Evolutionary conservation across 179 eudicot species (phyloP), one percentile per base, ranked within the genome.

Genomic region (Silene coronaria): DNA sequence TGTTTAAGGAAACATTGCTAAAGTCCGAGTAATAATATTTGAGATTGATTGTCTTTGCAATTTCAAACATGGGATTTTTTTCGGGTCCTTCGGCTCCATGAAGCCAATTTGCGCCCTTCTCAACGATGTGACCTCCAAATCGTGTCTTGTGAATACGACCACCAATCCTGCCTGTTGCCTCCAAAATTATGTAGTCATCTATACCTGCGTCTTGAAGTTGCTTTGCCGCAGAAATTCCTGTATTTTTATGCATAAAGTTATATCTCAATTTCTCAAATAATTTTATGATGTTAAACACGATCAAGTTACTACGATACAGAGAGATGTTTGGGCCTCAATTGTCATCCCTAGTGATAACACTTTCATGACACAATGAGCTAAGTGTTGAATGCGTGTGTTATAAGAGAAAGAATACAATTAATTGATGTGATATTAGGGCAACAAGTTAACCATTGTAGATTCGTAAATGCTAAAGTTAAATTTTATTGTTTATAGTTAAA

Each of bases 211-310:
- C 82, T 2, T 59, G 23, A 9, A 82, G 80, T 34, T n/a, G 60
- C 38, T 82, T 82, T 34, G 85, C 85, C 21, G 82, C 85, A 13
- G 85, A 82, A 57, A 82, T 78, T 0, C 85, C 85, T 82, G 67
- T 3, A 75, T 36, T 7, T 36, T 0, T 36, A 36, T 36, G 11
- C 10, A 36, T 36, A 7, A 34, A 6, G 45, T n/a, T n/a, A n/a
- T n/a, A n/a, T n/a, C n/a, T n/a, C n/a, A n/a, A n/a, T n/a, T n/a
- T n/a, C n/a, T n/a, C n/a, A n/a, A n/a, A n/a, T n/a, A n/a, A n/a
- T n/a, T n/a, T n/a, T n/a, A n/a, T n/a, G n/a, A n/a, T n/a, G n/a
- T n/a, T n/a, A n/a, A n/a, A n/a, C n/a, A n/a, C n/a, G n/a, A n/a
- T n/a, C n/a, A n/a, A n/a, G n/a, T n/a, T n/a, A n/a, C n/a, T n/a